These are phyloP conservation scores for Hymenoscyphus repandus DNA, from an alignment of 2,329 filamentous ascomycete species.

Conservation along the genomic window DNA sequence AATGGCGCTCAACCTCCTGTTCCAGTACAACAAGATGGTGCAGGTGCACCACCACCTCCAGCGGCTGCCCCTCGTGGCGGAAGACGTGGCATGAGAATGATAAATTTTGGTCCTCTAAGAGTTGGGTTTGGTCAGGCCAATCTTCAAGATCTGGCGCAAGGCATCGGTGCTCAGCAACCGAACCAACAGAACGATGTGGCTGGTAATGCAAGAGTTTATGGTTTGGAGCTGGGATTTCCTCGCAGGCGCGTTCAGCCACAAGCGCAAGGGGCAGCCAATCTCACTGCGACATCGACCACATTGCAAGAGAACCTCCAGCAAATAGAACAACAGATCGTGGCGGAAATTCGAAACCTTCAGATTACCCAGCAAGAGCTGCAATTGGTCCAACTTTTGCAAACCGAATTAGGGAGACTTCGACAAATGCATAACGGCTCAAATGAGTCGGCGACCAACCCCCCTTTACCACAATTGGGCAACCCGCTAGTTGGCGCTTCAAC, in stretches of 20 bases:
- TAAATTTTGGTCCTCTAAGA: constrained; percentile 69
- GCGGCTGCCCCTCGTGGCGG: constrained; percentile 29
- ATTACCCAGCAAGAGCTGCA: constrained; percentile 62
- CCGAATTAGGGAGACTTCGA: constrained; percentile 63
- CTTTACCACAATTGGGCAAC: too few species aligned
- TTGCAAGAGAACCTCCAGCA: constrained; percentile 58
- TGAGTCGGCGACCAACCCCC: constrained; percentile 13
- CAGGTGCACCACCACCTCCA: constrained; percentile 30
- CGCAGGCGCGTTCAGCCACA: constrained; percentile 23
- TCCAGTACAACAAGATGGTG: constrained; percentile 35
- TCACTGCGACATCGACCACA: constrained; percentile 26
- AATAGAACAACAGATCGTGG: constrained; percentile 63
- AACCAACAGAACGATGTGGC: constrained; percentile 30
- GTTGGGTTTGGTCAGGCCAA: constrained; percentile 65
- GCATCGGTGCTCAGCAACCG: constrained; percentile 46
- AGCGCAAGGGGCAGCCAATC: constrained; percentile 12
- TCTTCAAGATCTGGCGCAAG: constrained; percentile 62
- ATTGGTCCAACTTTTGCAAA: constrained; percentile 60
- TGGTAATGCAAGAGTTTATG: constrained; percentile 29
- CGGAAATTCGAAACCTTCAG: constrained; percentile 60
- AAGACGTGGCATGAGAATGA: constrained; percentile 49
- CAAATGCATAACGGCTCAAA: constrained; percentile 22
- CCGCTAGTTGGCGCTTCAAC: too few species aligned
- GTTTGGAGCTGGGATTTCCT: constrained; percentile 31
- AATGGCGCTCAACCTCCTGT: constrained; percentile 26